Percentiles rank a stretch among this genome's conserved stretches.
These are phyloP conservation scores for Immersiporthe knoxdaviesiana DNA, from an alignment of 2,329 filamentous ascomycete species.

Conservation along the genomic window DNA sequence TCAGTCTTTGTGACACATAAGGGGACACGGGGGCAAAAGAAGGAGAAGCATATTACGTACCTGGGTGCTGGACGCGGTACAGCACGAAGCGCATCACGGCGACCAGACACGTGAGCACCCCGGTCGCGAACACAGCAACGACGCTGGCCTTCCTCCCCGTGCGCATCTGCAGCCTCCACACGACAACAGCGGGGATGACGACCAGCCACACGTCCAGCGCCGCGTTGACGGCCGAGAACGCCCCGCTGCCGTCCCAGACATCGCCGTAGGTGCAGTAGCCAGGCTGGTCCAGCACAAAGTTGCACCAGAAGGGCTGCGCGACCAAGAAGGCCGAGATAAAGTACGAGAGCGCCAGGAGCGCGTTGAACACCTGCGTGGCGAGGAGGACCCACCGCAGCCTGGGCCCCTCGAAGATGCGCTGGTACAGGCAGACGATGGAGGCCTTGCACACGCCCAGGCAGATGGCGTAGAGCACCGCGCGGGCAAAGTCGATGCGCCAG, in stretches of 20 bases:
- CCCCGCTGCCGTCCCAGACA: conserved; percentile 19
- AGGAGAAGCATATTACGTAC: conserved; percentile 2
- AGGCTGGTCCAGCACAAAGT: conserved; percentile 17
- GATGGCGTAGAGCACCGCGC: conserved; percentile 17
- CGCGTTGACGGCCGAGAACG: conserved; percentile 21
- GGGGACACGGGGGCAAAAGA: too few relatives aligned
- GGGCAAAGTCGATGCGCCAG: conserved; percentile 22
- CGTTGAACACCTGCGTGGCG: conserved; percentile 17
- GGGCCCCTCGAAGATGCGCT: conserved; percentile 22
- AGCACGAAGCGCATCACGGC: background rate
- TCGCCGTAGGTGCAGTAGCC: conserved; percentile 20
- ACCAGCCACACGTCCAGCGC: conserved; percentile 24
- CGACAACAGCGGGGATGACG: conserved; percentile 14
- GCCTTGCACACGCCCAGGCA: conserved; percentile 19
- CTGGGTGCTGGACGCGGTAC: background rate
- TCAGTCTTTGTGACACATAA: too few relatives aligned
- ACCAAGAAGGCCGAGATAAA: conserved; percentile 15
- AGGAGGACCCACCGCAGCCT: conserved; percentile 15
- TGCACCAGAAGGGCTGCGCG: conserved; percentile 20
- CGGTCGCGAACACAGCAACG: conserved; percentile 17
- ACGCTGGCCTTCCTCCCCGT: conserved; percentile 12
- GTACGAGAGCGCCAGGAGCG: conserved; percentile 13
- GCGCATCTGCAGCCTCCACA: conserved; percentile 25
- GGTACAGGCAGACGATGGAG: conserved; percentile 25
- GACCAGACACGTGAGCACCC: conserved; percentile 5